Conservation (phyloP, 2,329 filamentous ascomycete genomes). For the Graphiopsis chlorocephala region DNA sequence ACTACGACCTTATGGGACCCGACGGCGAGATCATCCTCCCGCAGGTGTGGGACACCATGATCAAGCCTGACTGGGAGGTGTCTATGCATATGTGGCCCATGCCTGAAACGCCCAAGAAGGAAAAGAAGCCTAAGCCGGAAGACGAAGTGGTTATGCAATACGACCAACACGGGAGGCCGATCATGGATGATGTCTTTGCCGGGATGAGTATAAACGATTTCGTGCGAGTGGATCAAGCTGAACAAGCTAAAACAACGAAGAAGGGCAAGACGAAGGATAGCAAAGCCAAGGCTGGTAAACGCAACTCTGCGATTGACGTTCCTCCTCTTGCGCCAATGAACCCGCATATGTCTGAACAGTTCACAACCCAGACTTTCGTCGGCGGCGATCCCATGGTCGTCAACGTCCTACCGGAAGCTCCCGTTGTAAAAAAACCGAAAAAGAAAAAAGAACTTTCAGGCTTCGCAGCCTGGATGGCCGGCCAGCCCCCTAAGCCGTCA, state of each 20-base stretch:
- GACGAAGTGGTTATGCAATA: neutral
- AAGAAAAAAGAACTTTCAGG: slow-evolving; percentile 27
- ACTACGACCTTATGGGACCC: slow-evolving; percentile 49
- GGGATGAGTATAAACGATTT: neutral
- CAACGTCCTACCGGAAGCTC: slow-evolving; percentile 11
- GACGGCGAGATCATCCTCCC: slow-evolving; percentile 50
- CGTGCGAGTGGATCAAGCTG: neutral
- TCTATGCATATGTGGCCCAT: slow-evolving; percentile 52
- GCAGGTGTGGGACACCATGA: slow-evolving; percentile 48
- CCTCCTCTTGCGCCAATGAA: neutral
- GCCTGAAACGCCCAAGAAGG: slow-evolving; percentile 32
- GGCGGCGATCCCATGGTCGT: neutral
- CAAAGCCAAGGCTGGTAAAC: slow-evolving; percentile 1
- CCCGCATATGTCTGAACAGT: neutral
- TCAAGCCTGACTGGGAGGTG: slow-evolving; percentile 49
- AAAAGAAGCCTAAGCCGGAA: slow-evolving; percentile 17
- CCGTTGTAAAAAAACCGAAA: slow-evolving; percentile 18
- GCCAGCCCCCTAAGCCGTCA: slow-evolving; percentile 18
- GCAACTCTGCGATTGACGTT: neutral
- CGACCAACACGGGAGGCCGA: slow-evolving; percentile 4
- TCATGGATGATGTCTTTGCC: slow-evolving; percentile 20
- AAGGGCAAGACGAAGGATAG: slow-evolving; percentile 11
- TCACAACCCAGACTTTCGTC: neutral
- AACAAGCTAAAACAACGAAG: neutral
- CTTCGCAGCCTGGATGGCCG: slow-evolving; percentile 31